phyloP scores from a whole-genome alignment of 2,329 filamentous ascomycete genomes.

The Xylogone sp. region DNA sequence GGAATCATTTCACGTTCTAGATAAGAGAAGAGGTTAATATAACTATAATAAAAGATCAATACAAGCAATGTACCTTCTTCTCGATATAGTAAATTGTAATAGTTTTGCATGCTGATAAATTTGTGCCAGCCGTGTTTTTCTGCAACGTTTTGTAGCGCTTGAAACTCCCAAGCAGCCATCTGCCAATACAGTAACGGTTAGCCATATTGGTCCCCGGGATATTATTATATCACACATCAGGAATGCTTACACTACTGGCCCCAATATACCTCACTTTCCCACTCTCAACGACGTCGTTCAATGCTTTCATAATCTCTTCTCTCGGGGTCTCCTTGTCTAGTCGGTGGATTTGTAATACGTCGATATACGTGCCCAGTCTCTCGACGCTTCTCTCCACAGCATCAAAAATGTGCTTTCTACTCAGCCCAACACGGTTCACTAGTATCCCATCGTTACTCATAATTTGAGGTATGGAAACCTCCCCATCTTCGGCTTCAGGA shows the following conservation, averaged over 20 bases:
- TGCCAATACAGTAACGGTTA: conserved; percentile 48
- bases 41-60: too few species aligned
- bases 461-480: conserved; percentile 28
- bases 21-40: too few species aligned
- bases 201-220: not conserved
- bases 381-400: conserved; percentile 56
- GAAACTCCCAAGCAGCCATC: conserved; percentile 47
- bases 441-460: conserved; percentile 36
- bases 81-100: conserved; percentile 53
- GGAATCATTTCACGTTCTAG: conserved; percentile 37
- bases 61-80: conserved; percentile 50
- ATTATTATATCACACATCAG: too few species aligned
- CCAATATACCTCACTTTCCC: conserved; percentile 55
- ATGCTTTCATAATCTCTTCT: conserved; percentile 60
- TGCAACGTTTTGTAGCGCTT: conserved; percentile 48
- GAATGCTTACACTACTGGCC: conserved; percentile 34
- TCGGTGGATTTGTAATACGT: conserved; percentile 59
- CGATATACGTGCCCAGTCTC: conserved; percentile 45
- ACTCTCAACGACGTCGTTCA: conserved; percentile 55
- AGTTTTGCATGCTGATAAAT: conserved; percentile 56
- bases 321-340: conserved; percentile 47
- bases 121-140: conserved; percentile 53
- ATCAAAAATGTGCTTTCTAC: conserved; percentile 61
- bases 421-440: conserved; percentile 51
- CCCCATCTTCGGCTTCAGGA: conserved; percentile 29